Evolutionary conservation across 2,329 filamentous ascomycete genomes (phyloP), one percentile per base, ranked within the genome.

Genomic region (Hypoxylon sp.): DNA sequence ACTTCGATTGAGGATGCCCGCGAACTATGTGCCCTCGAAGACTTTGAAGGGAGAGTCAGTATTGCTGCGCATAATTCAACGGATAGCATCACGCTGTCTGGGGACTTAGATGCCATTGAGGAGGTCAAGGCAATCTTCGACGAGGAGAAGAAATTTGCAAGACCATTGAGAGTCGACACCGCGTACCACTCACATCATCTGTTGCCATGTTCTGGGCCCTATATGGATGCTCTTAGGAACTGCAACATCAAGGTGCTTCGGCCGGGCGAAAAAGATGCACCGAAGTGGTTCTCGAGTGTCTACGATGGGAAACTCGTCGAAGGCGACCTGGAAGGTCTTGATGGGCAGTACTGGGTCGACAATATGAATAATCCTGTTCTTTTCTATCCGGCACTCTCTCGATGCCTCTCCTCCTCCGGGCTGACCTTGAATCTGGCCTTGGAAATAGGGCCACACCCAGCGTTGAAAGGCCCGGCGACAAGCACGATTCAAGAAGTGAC

Each of bases 381-480:
- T 0, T 84, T 85, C 62, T 71, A 72, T 3, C 74, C 81, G 47
- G 82, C 81, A 0, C 43, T 83, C 0, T 39, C 54, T 49, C 30
- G 69, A 1, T 72, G 77, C 0, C 11, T 77, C 0, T 19, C 67
- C 2, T 46, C 64, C 3, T 46, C 47, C n/a, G 70, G 70, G 0
- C 15, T 20, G 8, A 53, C 68, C 0, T 74, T 79, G 22, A 76
- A 80, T 47, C 72, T 77, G 6, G 76, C 70, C 17, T 68, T 84
- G 2, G 82, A 84, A 56, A 67, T 83, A 4, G 82, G 82, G 0
- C 79, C 81, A 1, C 81, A 83, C 62, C 77, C 81, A 0, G 77
- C 79, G 4, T 74, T 84, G 5, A 80, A 79, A 65, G 75, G 75
- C 0, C 80, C 82, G 0, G 73, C 76, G 0, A 70, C 60, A 2